Evolutionary conservation across 2,329 filamentous ascomycete genomes (phyloP).

Genomic region (Phoma sp.): DNA sequence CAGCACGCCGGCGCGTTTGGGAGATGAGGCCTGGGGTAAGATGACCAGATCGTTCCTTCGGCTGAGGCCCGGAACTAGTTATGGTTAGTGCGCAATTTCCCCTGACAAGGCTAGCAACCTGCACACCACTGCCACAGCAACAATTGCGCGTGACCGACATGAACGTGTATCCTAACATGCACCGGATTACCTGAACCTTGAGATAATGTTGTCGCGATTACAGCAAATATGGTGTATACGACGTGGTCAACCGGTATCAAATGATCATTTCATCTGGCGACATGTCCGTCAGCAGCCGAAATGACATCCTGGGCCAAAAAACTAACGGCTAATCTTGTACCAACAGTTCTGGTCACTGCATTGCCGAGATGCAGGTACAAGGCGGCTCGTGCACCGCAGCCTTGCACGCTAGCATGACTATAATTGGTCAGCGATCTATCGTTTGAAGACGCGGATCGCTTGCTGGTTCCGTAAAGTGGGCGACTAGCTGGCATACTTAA

Average conservation of each 20-base stretch:
- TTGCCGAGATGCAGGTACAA: conserved; percentile 34
- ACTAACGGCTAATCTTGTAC: conserved; percentile 27
- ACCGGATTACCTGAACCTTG: not conserved
- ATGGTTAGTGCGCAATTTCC: conserved; percentile 17
- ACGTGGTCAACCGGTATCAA: not conserved
- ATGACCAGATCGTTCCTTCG: conserved; percentile 13
- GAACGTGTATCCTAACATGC: not conserved
- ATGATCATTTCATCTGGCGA: not conserved
- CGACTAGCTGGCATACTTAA: conserved; percentile 23
- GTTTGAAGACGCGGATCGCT: conserved; percentile 21
- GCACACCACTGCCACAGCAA: conserved; percentile 2
- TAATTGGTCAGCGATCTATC: conserved; percentile 28
- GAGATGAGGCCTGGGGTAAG: conserved; percentile 22
- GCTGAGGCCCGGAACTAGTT: conserved; percentile 14
- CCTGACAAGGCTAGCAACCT: too few relatives aligned
- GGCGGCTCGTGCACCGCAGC: conserved; percentile 23
- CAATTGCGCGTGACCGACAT: conserved; percentile 1
- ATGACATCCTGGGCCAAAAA: conserved; percentile 12
- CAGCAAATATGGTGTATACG: not conserved
- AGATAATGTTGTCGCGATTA: not conserved
- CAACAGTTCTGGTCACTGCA: conserved; percentile 13
- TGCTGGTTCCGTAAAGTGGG: conserved; percentile 22
- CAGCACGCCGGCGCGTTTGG: conserved; percentile 19
- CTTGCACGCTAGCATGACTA: conserved; percentile 18
- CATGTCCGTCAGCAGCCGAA: conserved; percentile 11